Evolutionary conservation across 164 flowering plant species (phyloP), one percentile per base, ranked within the genome.

Genomic region (Brasenia schreberi): DNA sequence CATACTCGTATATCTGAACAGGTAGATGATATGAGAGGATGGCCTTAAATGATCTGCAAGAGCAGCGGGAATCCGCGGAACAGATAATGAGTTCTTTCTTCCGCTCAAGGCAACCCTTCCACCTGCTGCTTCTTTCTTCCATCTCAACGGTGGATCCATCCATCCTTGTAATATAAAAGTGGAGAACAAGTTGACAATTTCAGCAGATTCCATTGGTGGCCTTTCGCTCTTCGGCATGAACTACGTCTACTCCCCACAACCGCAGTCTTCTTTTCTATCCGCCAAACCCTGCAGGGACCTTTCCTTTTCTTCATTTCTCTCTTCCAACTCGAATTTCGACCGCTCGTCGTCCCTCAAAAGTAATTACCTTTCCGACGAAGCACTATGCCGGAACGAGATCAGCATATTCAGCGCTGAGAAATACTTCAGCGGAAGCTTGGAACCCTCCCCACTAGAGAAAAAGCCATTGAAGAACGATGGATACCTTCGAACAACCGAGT

Each of bases 361-460:
- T n/a, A n/a, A n/a, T n/a, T n/a, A n/a, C 52, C 10, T 44, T 11
- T 44, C 52, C 5, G 0, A 0, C 7, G 52, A 44, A 44, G 52
- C 52, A 44, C 52, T 11, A 6, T 2, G 14, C 73, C 18, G 59
- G 59, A 59, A 19, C 0, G 93, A 90, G 69, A 71, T 90, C 33
- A 85, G 85, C 78, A 83, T 90, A 42, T 90, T 90, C 45, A 87
- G 87, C 17, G 96, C 94, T 0, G 78, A 81, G 43, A 82, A 76
- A 68, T 90, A 90, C 76, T 90, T 85, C 83, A 85, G 78, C 42
- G 89, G 84, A 19, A 67, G 43, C 72, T 76, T 44, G 53, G 73
- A 66, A 23, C 70, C 63, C 58, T 73, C 66, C 11, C 7, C 7
- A 44, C 52, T 44, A 44, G 7, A 6, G 6, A 44, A 44, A 11